Evolutionary conservation across 768 basidiomycete species (phyloP), one percentile per base, ranked within the genome.

Genomic region (Phallus indusiatus): DNA sequence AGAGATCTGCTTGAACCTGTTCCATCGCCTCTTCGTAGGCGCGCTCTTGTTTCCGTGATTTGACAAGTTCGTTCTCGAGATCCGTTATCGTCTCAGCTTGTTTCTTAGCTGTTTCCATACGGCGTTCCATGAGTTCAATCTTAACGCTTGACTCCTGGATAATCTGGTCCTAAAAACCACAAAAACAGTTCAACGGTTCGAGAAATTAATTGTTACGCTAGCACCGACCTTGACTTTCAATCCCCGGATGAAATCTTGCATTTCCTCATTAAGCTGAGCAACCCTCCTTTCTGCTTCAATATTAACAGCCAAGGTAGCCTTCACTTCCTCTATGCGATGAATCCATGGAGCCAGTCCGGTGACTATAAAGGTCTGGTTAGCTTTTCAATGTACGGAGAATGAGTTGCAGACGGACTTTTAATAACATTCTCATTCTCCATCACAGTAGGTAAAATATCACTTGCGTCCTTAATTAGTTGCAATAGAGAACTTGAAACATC

Each of bases 11-110:
- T 67, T 95, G 93, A 10, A 98, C 71, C 66, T 92, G 90, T 64
- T 94, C 94, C 78, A 97, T 88, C 2, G 93, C 91, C 65, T 95
- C 93, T 68, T 92, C 89, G 65, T 94, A 90, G 34, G 87, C 86
- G 58, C 85, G 79, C 70, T 95, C 93, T 67, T 95, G 90, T 71
- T 93, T 90, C 71, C 83, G 82, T 3, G 85, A 82, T 69, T 93
- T 93, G 28, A 78, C 72, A 1, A 97, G 75, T 65, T 94, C 87
- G 34, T 68, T 72, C 73, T 97, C 94, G 18, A 98, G 81, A 61
- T 91, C 88, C 14, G 76, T 70, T 54, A 97, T 88, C 7, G 80
- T 74, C 58, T 97, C 95, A 4, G 86, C 85, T 72, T 95, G 91
- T 69, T 88, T 91, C 79, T 92, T 94, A 61, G 85, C 86, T 1